Evolutionary conservation across 2,329 filamentous ascomycete species (phyloP), one percentile per base, ranked within the genome.

Genomic region (Fusarium domesticum): DNA sequence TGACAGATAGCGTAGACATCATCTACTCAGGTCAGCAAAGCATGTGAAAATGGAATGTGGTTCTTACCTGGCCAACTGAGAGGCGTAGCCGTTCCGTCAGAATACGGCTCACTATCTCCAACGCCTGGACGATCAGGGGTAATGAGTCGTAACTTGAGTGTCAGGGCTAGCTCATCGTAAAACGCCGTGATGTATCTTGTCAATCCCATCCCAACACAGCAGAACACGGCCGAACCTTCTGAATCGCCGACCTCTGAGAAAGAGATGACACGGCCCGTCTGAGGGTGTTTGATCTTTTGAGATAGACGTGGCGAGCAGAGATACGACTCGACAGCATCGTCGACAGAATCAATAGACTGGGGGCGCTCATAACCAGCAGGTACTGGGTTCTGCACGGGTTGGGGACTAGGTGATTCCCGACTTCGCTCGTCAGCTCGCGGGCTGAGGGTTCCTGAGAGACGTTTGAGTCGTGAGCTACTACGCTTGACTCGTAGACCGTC

Each of bases 181-280:
- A 98, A 98, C 0, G 91, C 90, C 48, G 89, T 96, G 47, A 98
- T 87, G 64, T 93, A 98, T 67, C 93, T 81, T 10, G 93, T 98
- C 59, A 98, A 69, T 0, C 93, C 93, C 93, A 98, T 98, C 16
- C 93, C 93, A 3, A 98, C 90, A 60, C 93, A 98, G 64, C 93
- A 95, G 57, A 98, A 91, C 2, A 98, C 89, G 3, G 90, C 92
- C 54, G 86, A 92, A 2, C 93, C 93, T 34, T 92, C 82, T 0
- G 91, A 84, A 64, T 97, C 91, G 12, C 93, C 93, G 3, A 98
- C 93, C 65, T 98, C 93, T 0, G 92, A 97, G 62, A 96, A 98
- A 1, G 90, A 95, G 54, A 98, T 96, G 3, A 86, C 76, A 14
- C 93, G 83, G 1, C 91, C 90, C 0, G 88, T 95, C 46, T 88